Conservation (phyloP, 2,329 filamentous ascomycete species). For the Microdochium nivale region DNA sequence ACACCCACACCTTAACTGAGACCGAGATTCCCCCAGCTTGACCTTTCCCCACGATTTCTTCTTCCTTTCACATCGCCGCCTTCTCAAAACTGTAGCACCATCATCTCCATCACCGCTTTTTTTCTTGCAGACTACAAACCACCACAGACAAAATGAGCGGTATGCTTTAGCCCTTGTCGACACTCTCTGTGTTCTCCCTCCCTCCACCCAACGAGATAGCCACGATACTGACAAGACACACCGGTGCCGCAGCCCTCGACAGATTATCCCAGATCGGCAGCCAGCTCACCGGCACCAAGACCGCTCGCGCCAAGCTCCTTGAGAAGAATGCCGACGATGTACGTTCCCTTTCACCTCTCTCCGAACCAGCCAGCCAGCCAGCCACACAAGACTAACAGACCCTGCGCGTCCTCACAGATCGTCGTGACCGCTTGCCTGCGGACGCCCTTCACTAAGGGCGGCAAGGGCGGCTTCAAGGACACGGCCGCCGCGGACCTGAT, state of each 20-base stretch:
- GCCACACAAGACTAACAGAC: constrained; percentile 13
- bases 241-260: constrained; percentile 37
- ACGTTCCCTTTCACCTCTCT: constrained; percentile 7
- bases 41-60: too few species aligned
- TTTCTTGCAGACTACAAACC: not conserved
- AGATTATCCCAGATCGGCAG: constrained; percentile 51
- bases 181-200: not conserved
- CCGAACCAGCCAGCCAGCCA: not conserved
- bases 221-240: not conserved
- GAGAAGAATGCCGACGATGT: constrained; percentile 63
- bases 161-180: constrained; percentile 2
- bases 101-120: not conserved
- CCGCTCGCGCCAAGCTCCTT: constrained; percentile 46
- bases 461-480: constrained; percentile 93
- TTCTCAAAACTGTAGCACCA: too few species aligned
- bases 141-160: constrained; percentile 10
- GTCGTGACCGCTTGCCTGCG: constrained; percentile 90
- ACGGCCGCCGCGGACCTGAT: constrained; percentile 81
- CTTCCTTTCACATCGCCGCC: too few species aligned
- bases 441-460: constrained; percentile 85
- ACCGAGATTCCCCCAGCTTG: too few species aligned
- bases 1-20: too few species aligned
- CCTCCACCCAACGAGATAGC: not conserved
- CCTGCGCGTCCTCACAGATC: constrained; percentile 38
- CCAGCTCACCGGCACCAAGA: constrained; percentile 43